Evolutionary conservation across 208 protist genomes (phyloP).

Genomic region (Porcisia hertigi): DNA sequence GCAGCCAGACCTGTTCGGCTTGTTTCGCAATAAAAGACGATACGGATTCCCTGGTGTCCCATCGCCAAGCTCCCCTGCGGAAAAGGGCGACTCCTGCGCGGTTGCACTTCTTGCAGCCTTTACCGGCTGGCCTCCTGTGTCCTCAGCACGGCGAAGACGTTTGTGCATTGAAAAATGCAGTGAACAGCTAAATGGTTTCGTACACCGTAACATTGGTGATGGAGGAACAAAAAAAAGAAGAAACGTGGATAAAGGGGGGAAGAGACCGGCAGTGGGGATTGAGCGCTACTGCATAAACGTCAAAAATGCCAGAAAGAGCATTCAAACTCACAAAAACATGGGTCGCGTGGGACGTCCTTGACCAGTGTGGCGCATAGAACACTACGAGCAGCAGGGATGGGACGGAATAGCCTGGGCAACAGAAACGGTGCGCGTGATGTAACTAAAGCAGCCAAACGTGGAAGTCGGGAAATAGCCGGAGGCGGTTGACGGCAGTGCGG

Average conservation of each 20-base stretch:
- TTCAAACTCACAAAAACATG: neutral
- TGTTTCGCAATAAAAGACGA: conserved; percentile 44
- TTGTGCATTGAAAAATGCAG: conserved; percentile 49
- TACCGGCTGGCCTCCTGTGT: conserved; percentile 6
- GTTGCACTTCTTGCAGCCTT: neutral
- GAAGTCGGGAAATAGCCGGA: neutral
- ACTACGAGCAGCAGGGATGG: neutral
- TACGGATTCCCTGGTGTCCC: conserved; percentile 52
- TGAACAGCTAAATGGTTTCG: neutral
- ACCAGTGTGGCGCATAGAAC: neutral
- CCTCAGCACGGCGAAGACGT: conserved; percentile 28
- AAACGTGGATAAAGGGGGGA: conserved; percentile 1
- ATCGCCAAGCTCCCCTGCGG: conserved; percentile 21
- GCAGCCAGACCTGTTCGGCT: conserved; percentile 52
- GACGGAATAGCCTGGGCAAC: neutral
- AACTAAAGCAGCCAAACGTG: neutral
- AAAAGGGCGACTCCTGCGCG: neutral
- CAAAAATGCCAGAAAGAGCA: no score
- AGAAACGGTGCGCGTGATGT: neutral
- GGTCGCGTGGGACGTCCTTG: neutral
- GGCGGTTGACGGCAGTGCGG: neutral
- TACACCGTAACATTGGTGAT: neutral
- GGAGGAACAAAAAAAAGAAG: neutral
- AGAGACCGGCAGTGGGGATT: no score
- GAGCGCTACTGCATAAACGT: no score